phyloP scores from a whole-genome alignment of 495 filamentous ascomycete genomes.

The Aspergillus leporis region DNA sequence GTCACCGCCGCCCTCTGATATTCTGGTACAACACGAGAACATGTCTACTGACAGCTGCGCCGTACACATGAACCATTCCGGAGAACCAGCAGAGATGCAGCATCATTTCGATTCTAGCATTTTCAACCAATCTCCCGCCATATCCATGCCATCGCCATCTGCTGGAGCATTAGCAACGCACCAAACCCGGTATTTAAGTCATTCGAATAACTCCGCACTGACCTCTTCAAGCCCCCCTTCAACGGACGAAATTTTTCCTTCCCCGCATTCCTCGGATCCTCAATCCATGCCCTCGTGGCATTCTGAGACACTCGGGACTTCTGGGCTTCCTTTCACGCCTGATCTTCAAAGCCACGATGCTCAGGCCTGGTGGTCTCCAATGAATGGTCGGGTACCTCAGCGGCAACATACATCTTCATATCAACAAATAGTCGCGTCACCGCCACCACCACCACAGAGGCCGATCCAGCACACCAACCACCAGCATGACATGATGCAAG shows the following conservation, averaged over 20 bases:
- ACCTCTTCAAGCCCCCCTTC: slow-evolving; percentile 43
- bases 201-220: slow-evolving; percentile 34
- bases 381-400: slow-evolving; percentile 39
- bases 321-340: slow-evolving; percentile 41
- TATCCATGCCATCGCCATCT: slow-evolving; percentile 43
- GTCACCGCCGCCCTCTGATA: slow-evolving; percentile 47
- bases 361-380: slow-evolving; percentile 47
- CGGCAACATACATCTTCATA: slow-evolving; percentile 42
- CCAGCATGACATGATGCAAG: slow-evolving; percentile 43
- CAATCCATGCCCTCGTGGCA: slow-evolving; percentile 49
- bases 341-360: slow-evolving; percentile 41
- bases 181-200: slow-evolving; percentile 40
- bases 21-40: slow-evolving; percentile 44
- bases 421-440: slow-evolving; percentile 35
- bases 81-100: slow-evolving; percentile 37
- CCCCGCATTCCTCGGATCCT: slow-evolving; percentile 46
- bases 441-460: slow-evolving; percentile 33
- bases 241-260: slow-evolving; percentile 46
- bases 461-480: slow-evolving; percentile 31
- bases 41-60: slow-evolving; percentile 28
- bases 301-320: slow-evolving; percentile 40
- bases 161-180: slow-evolving; percentile 30
- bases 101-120: slow-evolving; percentile 39
- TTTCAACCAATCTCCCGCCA: slow-evolving; percentile 38
- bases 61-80: slow-evolving; percentile 17